Percentiles rank a stretch among this genome's conserved stretches.
Evolutionary conservation across 2,329 filamentous ascomycete species (phyloP).

Genomic region (Didymella sp.): DNA sequence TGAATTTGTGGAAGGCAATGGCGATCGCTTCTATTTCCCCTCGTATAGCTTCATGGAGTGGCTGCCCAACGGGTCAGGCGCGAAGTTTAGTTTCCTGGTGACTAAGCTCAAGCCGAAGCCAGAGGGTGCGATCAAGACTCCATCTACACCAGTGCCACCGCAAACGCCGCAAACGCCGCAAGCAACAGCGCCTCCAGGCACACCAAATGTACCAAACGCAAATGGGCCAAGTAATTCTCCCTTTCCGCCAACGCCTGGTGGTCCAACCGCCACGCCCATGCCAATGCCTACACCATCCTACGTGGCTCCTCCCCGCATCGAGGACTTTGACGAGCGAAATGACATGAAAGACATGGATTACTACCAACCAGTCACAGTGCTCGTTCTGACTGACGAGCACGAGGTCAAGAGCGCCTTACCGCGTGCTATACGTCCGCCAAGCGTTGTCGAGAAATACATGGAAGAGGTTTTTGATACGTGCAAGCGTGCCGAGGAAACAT

Average conservation of each 20-base stretch:
- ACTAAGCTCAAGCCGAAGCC: constrained; percentile 66
- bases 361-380: constrained; percentile 77
- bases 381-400: constrained; percentile 60
- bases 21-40: constrained; percentile 80
- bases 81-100: constrained; percentile 78
- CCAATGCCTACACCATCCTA: constrained; percentile 25
- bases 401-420: constrained; percentile 62
- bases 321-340: constrained; percentile 56
- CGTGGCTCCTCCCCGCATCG: constrained; percentile 41
- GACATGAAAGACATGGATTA: constrained; percentile 46
- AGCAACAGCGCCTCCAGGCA: constrained; percentile 6
- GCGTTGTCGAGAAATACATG: constrained; percentile 50
- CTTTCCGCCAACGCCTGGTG: constrained; percentile 14
- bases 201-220: constrained; percentile 1
- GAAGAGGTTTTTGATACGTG: constrained; percentile 61
- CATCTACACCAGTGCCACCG: constrained; percentile 37
- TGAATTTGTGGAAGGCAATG: constrained; percentile 54
- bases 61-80: constrained; percentile 64
- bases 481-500: constrained; percentile 61
- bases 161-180: constrained; percentile 12
- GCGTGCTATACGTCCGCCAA: constrained; percentile 60
- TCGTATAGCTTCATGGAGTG: constrained; percentile 79
- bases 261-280: constrained; percentile 23
- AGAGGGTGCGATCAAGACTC: constrained; percentile 50
- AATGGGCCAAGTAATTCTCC: constrained; percentile 15